These are phyloP conservation scores for Eucalyptus erythrocorys DNA, from an alignment of 345 rosid genomes.

Conservation along the genomic window DNA sequence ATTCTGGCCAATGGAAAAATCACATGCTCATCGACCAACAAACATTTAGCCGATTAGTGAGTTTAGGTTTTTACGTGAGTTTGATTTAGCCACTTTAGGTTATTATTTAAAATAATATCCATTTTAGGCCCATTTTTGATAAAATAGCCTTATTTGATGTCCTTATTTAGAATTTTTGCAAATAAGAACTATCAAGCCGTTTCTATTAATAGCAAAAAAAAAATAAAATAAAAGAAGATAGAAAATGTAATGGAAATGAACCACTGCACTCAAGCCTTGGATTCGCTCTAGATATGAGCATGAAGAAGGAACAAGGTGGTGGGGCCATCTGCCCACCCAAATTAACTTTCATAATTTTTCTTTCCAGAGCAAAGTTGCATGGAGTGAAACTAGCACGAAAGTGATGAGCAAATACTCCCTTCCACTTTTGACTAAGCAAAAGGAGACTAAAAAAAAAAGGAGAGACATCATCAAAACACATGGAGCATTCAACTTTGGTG, in stretches of 20 bases:
- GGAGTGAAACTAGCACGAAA: background rate
- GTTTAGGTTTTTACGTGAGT: too few relatives aligned
- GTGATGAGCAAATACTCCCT: background rate
- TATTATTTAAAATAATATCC: too few relatives aligned
- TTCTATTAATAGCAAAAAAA: too few relatives aligned
- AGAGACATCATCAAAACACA: background rate
- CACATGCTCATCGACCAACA: fast-evolving
- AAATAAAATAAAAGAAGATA: too few relatives aligned
- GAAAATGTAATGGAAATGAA: background rate
- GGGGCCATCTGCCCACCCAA: background rate
- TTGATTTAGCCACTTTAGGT: too few relatives aligned
- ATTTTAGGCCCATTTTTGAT: too few relatives aligned
- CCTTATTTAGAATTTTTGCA: too few relatives aligned
- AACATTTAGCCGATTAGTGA: fast-evolving
- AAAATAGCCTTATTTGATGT: too few relatives aligned
- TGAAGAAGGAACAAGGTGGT: background rate
- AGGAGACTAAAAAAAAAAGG: too few relatives aligned
- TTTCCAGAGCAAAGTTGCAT: background rate
- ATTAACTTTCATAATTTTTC: background rate
- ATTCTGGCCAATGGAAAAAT: too few relatives aligned
- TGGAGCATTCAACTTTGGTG: background rate
- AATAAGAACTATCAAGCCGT: too few relatives aligned
- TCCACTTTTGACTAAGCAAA: background rate
- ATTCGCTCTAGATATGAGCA: background rate
- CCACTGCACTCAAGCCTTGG: background rate